Percentiles rank a stretch among this genome's conserved stretches.
phyloP scores from a whole-genome alignment of 257 asterid species.

The Cynanchum wilfordii region DNA sequence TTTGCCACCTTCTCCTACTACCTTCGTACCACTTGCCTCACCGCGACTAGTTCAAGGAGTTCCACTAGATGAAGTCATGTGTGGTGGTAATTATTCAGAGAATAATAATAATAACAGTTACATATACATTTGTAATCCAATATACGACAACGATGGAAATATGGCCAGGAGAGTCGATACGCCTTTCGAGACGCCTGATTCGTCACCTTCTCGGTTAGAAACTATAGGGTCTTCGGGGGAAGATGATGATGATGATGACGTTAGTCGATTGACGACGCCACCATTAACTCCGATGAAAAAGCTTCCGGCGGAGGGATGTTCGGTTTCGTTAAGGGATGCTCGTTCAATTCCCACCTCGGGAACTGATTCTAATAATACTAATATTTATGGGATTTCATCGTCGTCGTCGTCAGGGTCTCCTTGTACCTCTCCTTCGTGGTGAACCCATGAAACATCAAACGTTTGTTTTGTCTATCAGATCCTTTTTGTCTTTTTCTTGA shows the following conservation, averaged over 20 bases:
- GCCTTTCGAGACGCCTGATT: constrained; percentile 49
- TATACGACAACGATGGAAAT: constrained; percentile 29
- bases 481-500: too few relatives aligned
- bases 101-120: constrained; percentile 7
- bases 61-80: constrained; percentile 14
- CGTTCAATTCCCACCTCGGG: constrained; percentile 30
- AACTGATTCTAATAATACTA: constrained; percentile 33
- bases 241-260: constrained; percentile 14
- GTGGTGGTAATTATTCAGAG: constrained; percentile 8
- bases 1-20: constrained; percentile 21
- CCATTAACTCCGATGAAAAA: constrained; percentile 52
- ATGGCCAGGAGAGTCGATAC: constrained; percentile 24
- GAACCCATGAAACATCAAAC: constrained; percentile 2
- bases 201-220: constrained; percentile 51
- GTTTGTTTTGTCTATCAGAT: background rate
- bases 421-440: constrained; percentile 54
- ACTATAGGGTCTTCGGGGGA: constrained; percentile 10
- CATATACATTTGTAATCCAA: constrained; percentile 55
- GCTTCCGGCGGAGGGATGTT: constrained; percentile 42
- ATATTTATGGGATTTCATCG: constrained; percentile 26
- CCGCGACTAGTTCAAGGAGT: constrained; percentile 17
- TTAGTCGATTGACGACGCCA: constrained; percentile 25
- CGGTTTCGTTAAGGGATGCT: constrained; percentile 39
- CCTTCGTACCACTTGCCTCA: constrained; percentile 16
- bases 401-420: constrained; percentile 41